Evolutionary conservation across 2,329 filamentous ascomycete genomes (phyloP).

Genomic region (Pseudopyrenochaeta lycopersici): DNA sequence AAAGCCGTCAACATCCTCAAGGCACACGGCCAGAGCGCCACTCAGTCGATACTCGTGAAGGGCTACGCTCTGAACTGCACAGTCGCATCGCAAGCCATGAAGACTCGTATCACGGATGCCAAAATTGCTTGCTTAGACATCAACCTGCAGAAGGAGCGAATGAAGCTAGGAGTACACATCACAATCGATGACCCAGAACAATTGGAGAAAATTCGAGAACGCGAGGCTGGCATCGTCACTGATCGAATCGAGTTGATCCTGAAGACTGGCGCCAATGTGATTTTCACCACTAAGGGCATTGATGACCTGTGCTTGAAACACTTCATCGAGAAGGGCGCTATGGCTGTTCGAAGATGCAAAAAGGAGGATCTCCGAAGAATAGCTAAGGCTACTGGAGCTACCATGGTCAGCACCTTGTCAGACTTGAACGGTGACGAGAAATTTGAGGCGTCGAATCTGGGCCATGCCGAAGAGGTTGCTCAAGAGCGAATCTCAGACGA

Average conservation of each 20-base stretch:
- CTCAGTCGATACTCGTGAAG: slow-evolving; percentile 90
- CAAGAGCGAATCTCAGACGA: slow-evolving; percentile 99
- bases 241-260: slow-evolving; percentile 97
- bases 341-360: slow-evolving; percentile 96
- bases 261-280: slow-evolving; percentile 94
- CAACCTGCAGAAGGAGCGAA: slow-evolving; percentile 98
- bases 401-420: slow-evolving; percentile 89
- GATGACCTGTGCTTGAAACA: slow-evolving; percentile 95
- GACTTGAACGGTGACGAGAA: slow-evolving; percentile 98
- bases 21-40: slow-evolving; percentile 91
- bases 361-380: slow-evolving; percentile 98
- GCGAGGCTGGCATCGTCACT: slow-evolving; percentile 91
- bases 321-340: slow-evolving; percentile 92
- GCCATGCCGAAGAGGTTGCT: slow-evolving; percentile 92
- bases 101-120: slow-evolving; percentile 87
- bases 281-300: slow-evolving; percentile 97
- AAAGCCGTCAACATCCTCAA: slow-evolving; percentile 99
- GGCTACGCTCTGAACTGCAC: slow-evolving; percentile 99
- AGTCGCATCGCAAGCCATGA: slow-evolving; percentile 98
- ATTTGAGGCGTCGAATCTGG: slow-evolving; percentile 89
- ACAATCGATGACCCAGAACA: slow-evolving; percentile 97
- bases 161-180: slow-evolving; percentile 99
- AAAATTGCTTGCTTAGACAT: slow-evolving; percentile 98
- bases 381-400: slow-evolving; percentile 94
- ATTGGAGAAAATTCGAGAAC: slow-evolving; percentile 93